A percentile compares a stretch with the other conserved stretches of the same genome.
Conservation (phyloP, 129 eudicot genomes). For the Flaveria bidentis region DNA sequence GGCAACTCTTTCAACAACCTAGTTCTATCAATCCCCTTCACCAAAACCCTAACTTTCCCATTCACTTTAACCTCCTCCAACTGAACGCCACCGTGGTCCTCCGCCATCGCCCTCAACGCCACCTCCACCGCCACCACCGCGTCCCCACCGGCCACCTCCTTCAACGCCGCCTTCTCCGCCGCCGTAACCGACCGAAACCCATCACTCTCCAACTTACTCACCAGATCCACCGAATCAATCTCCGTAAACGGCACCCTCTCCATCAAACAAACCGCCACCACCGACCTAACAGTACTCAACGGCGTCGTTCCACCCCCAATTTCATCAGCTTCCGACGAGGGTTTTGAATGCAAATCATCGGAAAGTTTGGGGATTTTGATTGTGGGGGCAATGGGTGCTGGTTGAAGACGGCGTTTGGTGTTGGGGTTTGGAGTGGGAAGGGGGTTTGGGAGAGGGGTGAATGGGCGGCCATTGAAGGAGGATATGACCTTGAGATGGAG, state of each 20-base stretch:
- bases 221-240: conserved; percentile 69
- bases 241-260: conserved; percentile 83
- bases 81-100: conserved; percentile 78
- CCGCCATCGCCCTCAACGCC: conserved; percentile 83
- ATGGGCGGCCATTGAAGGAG: conserved; percentile 60
- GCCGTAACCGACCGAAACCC: conserved; percentile 39
- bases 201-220: conserved; percentile 77
- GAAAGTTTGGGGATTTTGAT: conserved; percentile 33
- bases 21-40: conserved; percentile 73
- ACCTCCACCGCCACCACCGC: conserved; percentile 70
- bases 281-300: conserved; percentile 63
- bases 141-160: conserved; percentile 71
- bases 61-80: conserved; percentile 65
- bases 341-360: conserved; percentile 18
- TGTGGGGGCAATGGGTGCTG: conserved; percentile 29
- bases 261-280: conserved; percentile 82
- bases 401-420: conserved; percentile 30
- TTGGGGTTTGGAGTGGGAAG: conserved; percentile 53
- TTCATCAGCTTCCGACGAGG: conserved; percentile 43
- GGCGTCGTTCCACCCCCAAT: conserved; percentile 31
- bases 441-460: conserved; percentile 65
- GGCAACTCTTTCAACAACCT: conserved; percentile 84
- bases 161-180: conserved; percentile 69
- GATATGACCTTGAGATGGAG: conserved; percentile 78
- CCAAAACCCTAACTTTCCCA: conserved; percentile 83